Conservation (phyloP, 192 early-diverging fungal species). For the Coemansia sp. region DNA sequence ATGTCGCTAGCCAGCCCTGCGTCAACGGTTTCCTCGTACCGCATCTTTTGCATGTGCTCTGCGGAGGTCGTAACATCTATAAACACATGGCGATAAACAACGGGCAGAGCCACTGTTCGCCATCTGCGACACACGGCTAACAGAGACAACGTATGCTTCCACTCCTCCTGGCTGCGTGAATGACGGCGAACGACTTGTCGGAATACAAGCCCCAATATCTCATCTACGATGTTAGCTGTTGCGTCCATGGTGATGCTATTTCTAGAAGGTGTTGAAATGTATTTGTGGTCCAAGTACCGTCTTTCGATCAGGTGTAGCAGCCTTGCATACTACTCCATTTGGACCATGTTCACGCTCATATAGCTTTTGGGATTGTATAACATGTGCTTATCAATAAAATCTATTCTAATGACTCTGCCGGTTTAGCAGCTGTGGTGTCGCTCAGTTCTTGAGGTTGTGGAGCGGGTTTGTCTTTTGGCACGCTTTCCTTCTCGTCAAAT, state of each 20-base stretch:
- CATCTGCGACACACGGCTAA: neutral
- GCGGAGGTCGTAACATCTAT: neutral
- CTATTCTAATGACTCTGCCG: neutral
- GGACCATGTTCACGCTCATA: no score
- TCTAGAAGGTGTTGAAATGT: no score
- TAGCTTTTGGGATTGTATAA: no score
- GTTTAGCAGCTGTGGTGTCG: neutral
- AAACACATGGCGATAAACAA: neutral
- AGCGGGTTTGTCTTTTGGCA: neutral
- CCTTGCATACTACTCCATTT: no score
- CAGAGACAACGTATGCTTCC: neutral
- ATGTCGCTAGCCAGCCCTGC: neutral
- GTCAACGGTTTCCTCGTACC: neutral
- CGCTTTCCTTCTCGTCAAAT: slow-evolving; percentile 31
- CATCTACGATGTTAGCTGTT: neutral
- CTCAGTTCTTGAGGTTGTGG: neutral
- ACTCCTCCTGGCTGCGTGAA: neutral
- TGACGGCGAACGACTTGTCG: neutral
- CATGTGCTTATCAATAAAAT: no score
- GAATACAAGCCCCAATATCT: neutral
- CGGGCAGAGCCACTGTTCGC: neutral
- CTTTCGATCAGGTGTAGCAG: no score
- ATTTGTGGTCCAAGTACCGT: no score
- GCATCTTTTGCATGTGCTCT: neutral
- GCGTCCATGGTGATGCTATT: neutral